phyloP scores from a whole-genome alignment of 2,329 filamentous ascomycete genomes.

The Ascochyta rabiei region DNA sequence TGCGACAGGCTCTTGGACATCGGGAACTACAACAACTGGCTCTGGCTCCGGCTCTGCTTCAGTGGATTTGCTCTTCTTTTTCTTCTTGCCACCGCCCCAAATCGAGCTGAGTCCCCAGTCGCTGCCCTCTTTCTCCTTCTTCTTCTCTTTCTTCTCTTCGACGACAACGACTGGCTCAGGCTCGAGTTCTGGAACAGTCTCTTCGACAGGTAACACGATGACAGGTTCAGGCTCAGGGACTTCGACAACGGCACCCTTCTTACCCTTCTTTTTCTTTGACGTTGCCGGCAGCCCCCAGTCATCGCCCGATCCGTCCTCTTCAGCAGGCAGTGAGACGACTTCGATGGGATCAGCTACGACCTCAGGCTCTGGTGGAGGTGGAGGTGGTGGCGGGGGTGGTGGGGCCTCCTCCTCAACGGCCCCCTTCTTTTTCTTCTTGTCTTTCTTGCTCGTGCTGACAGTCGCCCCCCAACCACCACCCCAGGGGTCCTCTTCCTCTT shows the following conservation, averaged over 20 bases:
- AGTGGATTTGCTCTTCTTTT: slow-evolving; percentile 52
- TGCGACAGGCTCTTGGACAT: slow-evolving; percentile 53
- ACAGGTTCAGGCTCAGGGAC: slow-evolving; percentile 27
- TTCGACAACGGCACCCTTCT: slow-evolving; percentile 47
- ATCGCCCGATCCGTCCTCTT: slow-evolving; percentile 38
- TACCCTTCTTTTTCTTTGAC: slow-evolving; percentile 35
- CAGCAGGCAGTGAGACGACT: slow-evolving; percentile 21
- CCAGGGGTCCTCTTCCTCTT: slow-evolving; percentile 39
- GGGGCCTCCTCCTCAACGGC: slow-evolving; percentile 32
- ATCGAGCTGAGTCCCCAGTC: slow-evolving; percentile 47
- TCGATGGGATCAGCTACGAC: slow-evolving; percentile 19
- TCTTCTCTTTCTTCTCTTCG: slow-evolving; percentile 34
- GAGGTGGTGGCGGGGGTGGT: slow-evolving; percentile 24
- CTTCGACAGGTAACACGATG: slow-evolving; percentile 7
- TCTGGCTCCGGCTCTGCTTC: slow-evolving; percentile 34
- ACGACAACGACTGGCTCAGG: slow-evolving; percentile 28
- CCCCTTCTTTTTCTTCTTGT: slow-evolving; percentile 35
- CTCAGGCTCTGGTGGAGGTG: slow-evolving; percentile 26
- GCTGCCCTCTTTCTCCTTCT: slow-evolving; percentile 39
- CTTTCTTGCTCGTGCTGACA: slow-evolving; percentile 5
- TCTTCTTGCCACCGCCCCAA: slow-evolving; percentile 54
- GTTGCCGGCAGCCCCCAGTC: slow-evolving; percentile 29
- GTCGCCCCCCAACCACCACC: slow-evolving; percentile 29
- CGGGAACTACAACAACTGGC: slow-evolving; percentile 33
- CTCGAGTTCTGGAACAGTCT: slow-evolving; percentile 43